A percentile compares a stretch with the other conserved stretches of the same genome.
These are phyloP conservation scores for Spinellus fusiger DNA, from an alignment of 192 early-diverging fungal genomes.

Conservation along the genomic window DNA sequence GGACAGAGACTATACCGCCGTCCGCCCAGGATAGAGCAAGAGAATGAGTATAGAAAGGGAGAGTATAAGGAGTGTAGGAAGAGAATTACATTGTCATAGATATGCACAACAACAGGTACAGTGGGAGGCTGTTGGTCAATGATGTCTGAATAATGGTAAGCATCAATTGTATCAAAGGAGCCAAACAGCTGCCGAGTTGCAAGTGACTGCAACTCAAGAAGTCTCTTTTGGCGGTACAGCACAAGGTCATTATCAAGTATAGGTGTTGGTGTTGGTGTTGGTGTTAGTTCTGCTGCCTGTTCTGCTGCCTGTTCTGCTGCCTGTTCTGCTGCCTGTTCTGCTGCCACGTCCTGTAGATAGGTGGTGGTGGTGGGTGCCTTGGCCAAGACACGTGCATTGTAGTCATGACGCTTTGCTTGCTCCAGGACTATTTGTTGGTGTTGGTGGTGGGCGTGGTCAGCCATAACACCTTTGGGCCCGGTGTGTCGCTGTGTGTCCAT, in stretches of 20 bases:
- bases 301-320: conserved; percentile 27
- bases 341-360: conserved; percentile 15
- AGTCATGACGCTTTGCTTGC: conserved; percentile 15
- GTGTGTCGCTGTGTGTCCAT: conserved; percentile 34
- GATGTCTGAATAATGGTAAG: conserved; percentile 39
- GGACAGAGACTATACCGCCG: conserved; percentile 16
- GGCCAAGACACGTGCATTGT: conserved; percentile 41
- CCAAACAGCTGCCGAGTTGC: conserved; percentile 36
- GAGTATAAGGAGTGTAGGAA: background rate
- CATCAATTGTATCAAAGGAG: conserved; percentile 38
- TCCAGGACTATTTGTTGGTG: conserved; percentile 28
- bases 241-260: conserved; percentile 25
- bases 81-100: conserved; percentile 42
- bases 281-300: conserved; percentile 11
- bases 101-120: conserved; percentile 45
- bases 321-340: conserved; percentile 16
- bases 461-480: conserved; percentile 53
- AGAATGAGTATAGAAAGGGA: background rate
- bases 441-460: conserved; percentile 45
- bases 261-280: conserved; percentile 19
- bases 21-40: background rate
- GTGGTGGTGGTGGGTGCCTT: conserved; percentile 45
- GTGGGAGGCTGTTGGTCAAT: conserved; percentile 46
- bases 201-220: conserved; percentile 34
- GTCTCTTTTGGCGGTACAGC: conserved; percentile 35